These are phyloP conservation scores for Fusarium sp. DNA, from an alignment of 2,329 filamentous ascomycete genomes.

Conservation along the genomic window DNA sequence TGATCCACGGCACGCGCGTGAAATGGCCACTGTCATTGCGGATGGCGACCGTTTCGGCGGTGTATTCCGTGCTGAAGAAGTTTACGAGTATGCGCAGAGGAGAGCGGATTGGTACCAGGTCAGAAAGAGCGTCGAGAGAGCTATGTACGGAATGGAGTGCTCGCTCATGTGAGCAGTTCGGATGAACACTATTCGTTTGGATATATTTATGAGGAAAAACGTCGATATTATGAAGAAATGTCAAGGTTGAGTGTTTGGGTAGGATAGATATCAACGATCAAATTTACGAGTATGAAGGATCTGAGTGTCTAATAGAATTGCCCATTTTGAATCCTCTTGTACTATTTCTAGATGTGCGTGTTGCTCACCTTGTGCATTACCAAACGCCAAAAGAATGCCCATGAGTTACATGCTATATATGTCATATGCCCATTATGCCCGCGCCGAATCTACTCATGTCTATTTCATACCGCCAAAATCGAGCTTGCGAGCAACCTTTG, in stretches of 20 bases:
- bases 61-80: conserved; percentile 94
- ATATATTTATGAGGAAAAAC: conserved; percentile 22
- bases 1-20: conserved; percentile 84
- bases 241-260: conserved; percentile 22
- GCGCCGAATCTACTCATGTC: not conserved
- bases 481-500: conserved; percentile 84
- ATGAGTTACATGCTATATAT: conserved; percentile 11
- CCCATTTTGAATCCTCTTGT: not conserved
- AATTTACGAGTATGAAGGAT: conserved; percentile 31
- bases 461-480: conserved; percentile 71
- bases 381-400: conserved; percentile 34
- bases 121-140: conserved; percentile 87
- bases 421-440: not conserved
- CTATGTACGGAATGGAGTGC: conserved; percentile 97
- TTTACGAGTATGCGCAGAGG: conserved; percentile 95
- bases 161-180: conserved; percentile 73
- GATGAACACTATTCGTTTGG: not conserved
- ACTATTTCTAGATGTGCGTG: conserved; percentile 4
- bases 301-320: conserved; percentile 19
- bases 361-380: conserved; percentile 2
- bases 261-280: conserved; percentile 7
- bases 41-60: conserved; percentile 91
- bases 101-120: conserved; percentile 96
- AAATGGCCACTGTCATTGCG: conserved; percentile 94
- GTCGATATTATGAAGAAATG: conserved; percentile 30